Evolutionary conservation across 2,329 filamentous ascomycete species (phyloP).

Genomic region (Dactylellina sp.): DNA sequence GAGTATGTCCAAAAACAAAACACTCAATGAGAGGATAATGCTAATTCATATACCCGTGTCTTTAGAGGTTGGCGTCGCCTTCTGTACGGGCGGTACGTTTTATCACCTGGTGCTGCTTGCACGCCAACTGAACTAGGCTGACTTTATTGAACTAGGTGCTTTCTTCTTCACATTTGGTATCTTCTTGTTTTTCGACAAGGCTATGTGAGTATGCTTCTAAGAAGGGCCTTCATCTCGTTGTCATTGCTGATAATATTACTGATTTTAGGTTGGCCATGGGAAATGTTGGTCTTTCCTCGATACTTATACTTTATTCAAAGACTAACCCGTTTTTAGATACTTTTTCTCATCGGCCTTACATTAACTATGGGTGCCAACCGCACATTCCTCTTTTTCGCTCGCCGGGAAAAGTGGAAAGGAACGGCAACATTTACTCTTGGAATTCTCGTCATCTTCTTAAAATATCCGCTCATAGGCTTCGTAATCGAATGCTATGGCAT

Average conservation of each 20-base stretch:
- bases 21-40: conserved; percentile 20
- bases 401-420: conserved; percentile 90
- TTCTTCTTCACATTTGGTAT: conserved; percentile 96
- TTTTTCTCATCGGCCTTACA: conserved; percentile 95
- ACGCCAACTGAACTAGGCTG: too few relatives aligned
- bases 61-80: conserved; percentile 93
- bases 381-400: conserved; percentile 92
- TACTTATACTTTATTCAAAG: background rate
- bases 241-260: conserved; percentile 10
- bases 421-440: conserved; percentile 88
- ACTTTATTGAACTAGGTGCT: conserved; percentile 70
- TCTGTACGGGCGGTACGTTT: conserved; percentile 93
- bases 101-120: conserved; percentile 2
- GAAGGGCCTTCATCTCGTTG: conserved; percentile 6
- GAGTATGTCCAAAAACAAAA: conserved; percentile 72
- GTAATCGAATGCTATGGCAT: conserved; percentile 92
- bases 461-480: conserved; percentile 93
- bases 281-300: conserved; percentile 72
- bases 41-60: conserved; percentile 57
- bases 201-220: conserved; percentile 74
- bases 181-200: conserved; percentile 96
- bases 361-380: conserved; percentile 94
- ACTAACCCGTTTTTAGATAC: conserved; percentile 73
- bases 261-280: conserved; percentile 88
- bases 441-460: conserved; percentile 83